Base-by-base conservation (phyloP, 805 yeast genomes). In the Schwanniomyces vanrijiae region DNA sequence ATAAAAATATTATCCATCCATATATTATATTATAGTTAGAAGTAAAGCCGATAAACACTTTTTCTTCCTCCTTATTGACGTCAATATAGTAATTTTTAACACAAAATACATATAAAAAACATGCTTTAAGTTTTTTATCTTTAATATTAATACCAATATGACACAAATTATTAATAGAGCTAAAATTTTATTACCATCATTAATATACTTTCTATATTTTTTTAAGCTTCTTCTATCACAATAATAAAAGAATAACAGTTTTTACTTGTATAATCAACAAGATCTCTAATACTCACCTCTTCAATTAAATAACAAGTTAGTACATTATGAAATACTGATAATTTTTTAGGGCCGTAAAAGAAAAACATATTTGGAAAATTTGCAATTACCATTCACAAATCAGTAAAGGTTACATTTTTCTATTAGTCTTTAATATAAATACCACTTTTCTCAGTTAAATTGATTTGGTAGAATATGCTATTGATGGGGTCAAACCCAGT, bases 321-420 rank as follows among this genome's bases (percentile, higher is more conserved):
- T 7, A 66, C 68, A 46, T 64, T 63, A 21, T 53, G 46, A 46
- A 63, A 59, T 5, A 62, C 57, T 29, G 65, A 62, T 13, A 69
- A 68, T 3, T 57, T 63, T 29, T 60, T 64, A 4, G 68, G 68
- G 9, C 69, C 68, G 44, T 64, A 65, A 18, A 59, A 44, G 47
- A 51, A 58, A 44, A 57, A 63, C 58, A 64, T 43, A 50, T 64
- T 64, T 19, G 68, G 66, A 16, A 49, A 61, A 8, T 59, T 64
- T 28, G 44, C 28, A 29, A 55, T 45, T 4, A 61, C 29, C 25
- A 58, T 33, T 6, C 68, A 66, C 22, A 64, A 50, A 44, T 55
- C 59, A 63, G 35, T 55, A 25, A 42, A 37, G 9, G 61, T 52
- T 20, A 56, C 61, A 33, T 50, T 40, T 26, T 52, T 51, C 65